phyloP scores from a whole-genome alignment of 768 basidiomycete species.

The Phaeotremella skinneri region DNA sequence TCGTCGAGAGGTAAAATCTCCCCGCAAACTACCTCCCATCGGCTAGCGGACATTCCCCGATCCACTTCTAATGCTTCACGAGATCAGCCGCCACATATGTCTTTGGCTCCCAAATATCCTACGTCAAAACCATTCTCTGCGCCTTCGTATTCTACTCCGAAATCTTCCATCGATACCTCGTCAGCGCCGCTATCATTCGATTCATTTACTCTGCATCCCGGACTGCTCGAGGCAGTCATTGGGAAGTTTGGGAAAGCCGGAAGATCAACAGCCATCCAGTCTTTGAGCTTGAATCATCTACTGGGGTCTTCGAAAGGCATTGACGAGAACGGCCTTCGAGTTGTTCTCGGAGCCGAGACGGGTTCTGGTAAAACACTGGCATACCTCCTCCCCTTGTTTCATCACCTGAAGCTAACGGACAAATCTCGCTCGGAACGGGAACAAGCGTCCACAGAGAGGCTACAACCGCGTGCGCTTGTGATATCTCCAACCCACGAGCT shows the following conservation, averaged over 20 bases:
- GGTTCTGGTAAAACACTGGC: conserved; percentile 91
- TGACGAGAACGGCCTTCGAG: conserved; percentile 46
- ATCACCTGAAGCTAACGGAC: conserved; percentile 71
- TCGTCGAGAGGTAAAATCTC: too few relatives aligned
- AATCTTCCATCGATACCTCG: conserved; percentile 9
- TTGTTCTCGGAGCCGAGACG: conserved; percentile 79
- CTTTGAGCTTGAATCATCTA: conserved; percentile 19
- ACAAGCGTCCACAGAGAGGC: conserved; percentile 32
- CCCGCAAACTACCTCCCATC: conserved; percentile 6
- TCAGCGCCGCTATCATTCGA: conserved; percentile 55
- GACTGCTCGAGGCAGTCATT: conserved; percentile 61
- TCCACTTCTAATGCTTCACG: background rate
- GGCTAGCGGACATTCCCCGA: conserved; percentile 9
- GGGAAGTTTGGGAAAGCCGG: conserved; percentile 62
- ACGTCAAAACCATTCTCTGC: conserved; percentile 22
- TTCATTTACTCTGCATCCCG: conserved; percentile 68
- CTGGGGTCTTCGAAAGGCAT: conserved; percentile 4
- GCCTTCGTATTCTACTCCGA: conserved; percentile 9
- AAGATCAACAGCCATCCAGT: conserved; percentile 66
- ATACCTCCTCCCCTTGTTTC: conserved; percentile 79
- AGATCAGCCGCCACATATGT: background rate
- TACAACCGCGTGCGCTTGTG: conserved; percentile 73
- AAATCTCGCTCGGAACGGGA: background rate
- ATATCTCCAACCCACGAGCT: conserved; percentile 89
- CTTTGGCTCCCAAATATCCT: conserved; percentile 10